Evolutionary conservation across 1,284 basidiomycete species (phyloP), one percentile per base, ranked within the genome.

Genomic region (Ustilago curta): DNA sequence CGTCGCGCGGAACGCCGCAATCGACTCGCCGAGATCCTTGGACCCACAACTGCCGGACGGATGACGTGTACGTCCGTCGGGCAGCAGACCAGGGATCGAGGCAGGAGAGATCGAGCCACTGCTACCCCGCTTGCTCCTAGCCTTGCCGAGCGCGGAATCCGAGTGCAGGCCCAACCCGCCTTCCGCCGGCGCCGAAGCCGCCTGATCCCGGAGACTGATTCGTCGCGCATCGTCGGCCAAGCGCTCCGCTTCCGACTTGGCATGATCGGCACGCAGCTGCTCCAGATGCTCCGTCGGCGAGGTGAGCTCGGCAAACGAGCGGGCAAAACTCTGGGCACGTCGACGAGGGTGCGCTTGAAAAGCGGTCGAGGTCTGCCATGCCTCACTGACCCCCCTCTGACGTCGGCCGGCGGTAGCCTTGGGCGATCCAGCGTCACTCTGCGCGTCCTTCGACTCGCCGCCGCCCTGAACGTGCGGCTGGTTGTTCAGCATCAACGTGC

Each of bases 51-150:
- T 70, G 23, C 68, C 72, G 2, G 68, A 67, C 0, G 72, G 72
- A 53, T 75, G 72, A 6, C 72, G 72, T n/a, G 72, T 75, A 27
- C 72, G 67, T 29, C 72, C 72, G 39, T 75, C 72, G 14, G 72
- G 72, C n/a, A 75, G 50, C 19, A 75, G 60, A 19, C 72, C 72
- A 9, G 68, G 68, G 14, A 64, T 55, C 9, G 63, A 39, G 31
- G 8, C 11, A 42, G 64, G 68, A 19, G 68, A 75, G 18, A 37
- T 42, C 21, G 60, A 63, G 6, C 60, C 63, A 42, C 57, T 57
- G 63, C 72, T 66, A 7, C 23, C 48, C 12, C 19, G 48, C 51
- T 42, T 18, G 35, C 29, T 32, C 31, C 31, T 32, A 37, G 12
- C 35, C 12, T 37, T 37, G 31, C 27, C 27, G 27, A 27, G 27